Evolutionary conservation across 495 filamentous ascomycete species (phyloP), one percentile per base, ranked within the genome.

Genomic region (Mytilinidion resinicola): DNA sequence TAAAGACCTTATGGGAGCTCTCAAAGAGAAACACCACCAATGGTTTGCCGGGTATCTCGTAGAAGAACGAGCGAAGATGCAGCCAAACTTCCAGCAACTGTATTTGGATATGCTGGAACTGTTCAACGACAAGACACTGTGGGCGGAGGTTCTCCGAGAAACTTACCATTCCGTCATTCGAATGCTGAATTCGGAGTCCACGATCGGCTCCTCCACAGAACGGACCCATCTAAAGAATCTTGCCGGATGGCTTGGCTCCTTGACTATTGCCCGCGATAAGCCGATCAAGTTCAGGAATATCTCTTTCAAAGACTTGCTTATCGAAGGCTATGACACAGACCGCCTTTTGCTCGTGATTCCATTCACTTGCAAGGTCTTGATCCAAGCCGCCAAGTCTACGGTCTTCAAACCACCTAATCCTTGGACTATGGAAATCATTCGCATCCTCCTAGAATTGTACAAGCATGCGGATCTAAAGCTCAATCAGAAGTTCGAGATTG

Each of bases 21-120:
- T 97, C 51, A 81, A 89, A 42, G 83, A 88, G 53, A 81, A 84
- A 56, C 86, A 96, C 67, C 86, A 92, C 65, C 89, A 93, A 68
- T 99, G 93, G 93, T 97, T 99, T 64, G 93, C 93, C 9, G 82
- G 82, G 15, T 95, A 96, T 68, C 75, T 99, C n/a, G 93, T 99
- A 10, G 91, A 96, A 65, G 88, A 95, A 69, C 90, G 92, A 12
- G 95, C 93, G 10, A 97, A 96, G 73, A 80, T 93, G 74, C 91
- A 99, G 67, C 91, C 91, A 4, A 99, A 97, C 66, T 96, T 90
- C 69, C 93, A 99, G 56, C 76, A 85, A 34, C 82, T 97, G 5
- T 99, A 97, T 69, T 81, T 97, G 34, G 87, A 95, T 58, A 80
- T 99, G 20, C 80, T 99, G 43, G 85, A 87, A 44, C 84, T 87